Conservation (phyloP, 2,329 filamentous ascomycete genomes). For the Emergomyces pasteurianus region DNA sequence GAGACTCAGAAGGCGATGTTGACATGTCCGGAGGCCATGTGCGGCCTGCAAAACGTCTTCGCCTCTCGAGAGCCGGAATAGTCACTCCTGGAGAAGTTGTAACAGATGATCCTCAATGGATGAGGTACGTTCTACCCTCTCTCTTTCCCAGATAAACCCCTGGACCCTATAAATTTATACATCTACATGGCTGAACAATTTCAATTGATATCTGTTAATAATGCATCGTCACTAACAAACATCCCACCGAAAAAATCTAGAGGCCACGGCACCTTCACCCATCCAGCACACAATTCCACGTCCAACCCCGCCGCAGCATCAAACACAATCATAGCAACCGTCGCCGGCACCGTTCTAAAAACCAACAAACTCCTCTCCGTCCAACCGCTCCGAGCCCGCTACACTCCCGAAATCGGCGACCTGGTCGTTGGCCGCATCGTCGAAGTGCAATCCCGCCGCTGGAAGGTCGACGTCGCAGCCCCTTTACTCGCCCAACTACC, state of each 20-base stretch:
- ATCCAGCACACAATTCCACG: slow-evolving; percentile 38
- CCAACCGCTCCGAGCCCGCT: slow-evolving; percentile 77
- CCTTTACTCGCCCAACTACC: slow-evolving; percentile 75
- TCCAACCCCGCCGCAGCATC: slow-evolving; percentile 13
- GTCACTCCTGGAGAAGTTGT: slow-evolving; percentile 78
- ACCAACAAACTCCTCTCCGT: slow-evolving; percentile 97
- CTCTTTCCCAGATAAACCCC: background rate
- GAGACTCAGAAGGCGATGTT: slow-evolving; percentile 36
- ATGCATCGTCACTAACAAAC: slow-evolving; percentile 9
- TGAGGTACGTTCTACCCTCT: slow-evolving; percentile 45
- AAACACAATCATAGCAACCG: slow-evolving; percentile 70
- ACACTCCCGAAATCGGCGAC: slow-evolving; percentile 92
- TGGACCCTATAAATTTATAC: too few relatives aligned
- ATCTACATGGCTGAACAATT: background rate
- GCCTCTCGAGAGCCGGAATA: slow-evolving; percentile 36
- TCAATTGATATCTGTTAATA: background rate
- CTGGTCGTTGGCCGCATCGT: slow-evolving; percentile 87
- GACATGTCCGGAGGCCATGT: slow-evolving; percentile 25
- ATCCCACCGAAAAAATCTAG: slow-evolving; percentile 30
- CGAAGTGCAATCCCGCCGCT: slow-evolving; percentile 84
- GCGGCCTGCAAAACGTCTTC: slow-evolving; percentile 23
- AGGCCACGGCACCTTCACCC: slow-evolving; percentile 84
- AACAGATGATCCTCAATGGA: slow-evolving; percentile 84
- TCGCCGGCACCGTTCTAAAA: slow-evolving; percentile 79
- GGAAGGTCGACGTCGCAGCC: slow-evolving; percentile 89